Evolutionary conservation across 257 asterid genomes (phyloP).

Genomic region (Nicotiana otophora): DNA sequence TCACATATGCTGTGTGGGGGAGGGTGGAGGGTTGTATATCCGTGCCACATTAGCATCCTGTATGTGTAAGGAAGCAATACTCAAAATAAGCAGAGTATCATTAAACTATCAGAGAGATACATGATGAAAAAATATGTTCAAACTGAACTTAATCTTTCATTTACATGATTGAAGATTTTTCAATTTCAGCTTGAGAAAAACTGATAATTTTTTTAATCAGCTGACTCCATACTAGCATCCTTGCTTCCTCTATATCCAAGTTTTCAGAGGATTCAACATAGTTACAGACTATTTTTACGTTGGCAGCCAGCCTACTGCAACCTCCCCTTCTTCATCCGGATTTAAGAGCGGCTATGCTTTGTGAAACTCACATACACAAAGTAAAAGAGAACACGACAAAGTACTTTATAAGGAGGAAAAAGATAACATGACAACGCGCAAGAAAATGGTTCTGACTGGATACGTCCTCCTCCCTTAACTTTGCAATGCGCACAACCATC

Average conservation of each 20-base stretch:
- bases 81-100: too few species aligned
- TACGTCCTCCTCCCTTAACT: not conserved
- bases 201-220: too few species aligned
- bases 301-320: not conserved
- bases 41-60: too few species aligned
- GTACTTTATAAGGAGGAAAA: not conserved
- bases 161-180: too few species aligned
- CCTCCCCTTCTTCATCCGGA: not conserved
- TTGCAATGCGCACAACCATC: not conserved
- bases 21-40: too few species aligned
- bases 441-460: not conserved
- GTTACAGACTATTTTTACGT: not conserved
- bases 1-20: too few species aligned
- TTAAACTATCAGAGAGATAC: too few species aligned
- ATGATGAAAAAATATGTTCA: too few species aligned
- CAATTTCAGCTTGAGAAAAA: too few species aligned
- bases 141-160: too few species aligned
- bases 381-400: not conserved
- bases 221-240: too few species aligned
- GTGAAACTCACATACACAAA: not conserved
- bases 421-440: not conserved
- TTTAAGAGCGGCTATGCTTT: not conserved
- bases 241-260: not conserved
- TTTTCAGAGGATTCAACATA: not conserved
- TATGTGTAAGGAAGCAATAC: too few species aligned